These are phyloP conservation scores for Xerocomellus chrysenteron DNA, from an alignment of 768 basidiomycete genomes.

Conservation along the genomic window DNA sequence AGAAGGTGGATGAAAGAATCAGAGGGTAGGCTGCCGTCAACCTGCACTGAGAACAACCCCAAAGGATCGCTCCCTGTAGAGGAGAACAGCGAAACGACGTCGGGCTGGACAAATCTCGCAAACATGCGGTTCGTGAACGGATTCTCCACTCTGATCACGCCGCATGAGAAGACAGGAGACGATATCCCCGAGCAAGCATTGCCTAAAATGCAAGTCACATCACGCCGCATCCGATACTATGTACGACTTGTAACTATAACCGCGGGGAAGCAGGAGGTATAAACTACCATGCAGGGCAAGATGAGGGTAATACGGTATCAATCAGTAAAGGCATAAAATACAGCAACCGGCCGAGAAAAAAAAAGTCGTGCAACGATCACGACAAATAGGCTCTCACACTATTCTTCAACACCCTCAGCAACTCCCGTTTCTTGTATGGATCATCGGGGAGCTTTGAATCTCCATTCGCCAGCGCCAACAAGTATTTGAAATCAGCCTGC, in stretches of 20 bases:
- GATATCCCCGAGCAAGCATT: not conserved
- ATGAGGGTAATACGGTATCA: not conserved
- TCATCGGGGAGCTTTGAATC: slow-evolving; percentile 53
- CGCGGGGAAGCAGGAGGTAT: slow-evolving; percentile 5
- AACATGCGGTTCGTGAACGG: slow-evolving; percentile 43
- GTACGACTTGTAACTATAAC: slow-evolving; percentile 5
- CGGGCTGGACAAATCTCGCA: slow-evolving; percentile 55
- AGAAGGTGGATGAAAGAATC: slow-evolving; percentile 69
- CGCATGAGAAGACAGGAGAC: not conserved
- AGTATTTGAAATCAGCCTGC: slow-evolving; percentile 89
- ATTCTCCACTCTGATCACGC: slow-evolving; percentile 20
- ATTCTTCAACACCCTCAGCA: slow-evolving; percentile 53
- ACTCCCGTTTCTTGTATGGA: slow-evolving; percentile 48
- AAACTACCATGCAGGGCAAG: not conserved
- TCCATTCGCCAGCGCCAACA: slow-evolving; percentile 62
- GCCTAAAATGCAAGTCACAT: slow-evolving; percentile 1
- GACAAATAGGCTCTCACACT: slow-evolving; percentile 32
- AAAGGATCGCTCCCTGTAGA: slow-evolving; percentile 67
- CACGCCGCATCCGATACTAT: not conserved
- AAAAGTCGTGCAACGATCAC: slow-evolving; percentile 7
- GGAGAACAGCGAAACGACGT: slow-evolving; percentile 70
- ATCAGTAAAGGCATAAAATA: slow-evolving; percentile 10
- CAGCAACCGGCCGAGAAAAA: slow-evolving; percentile 5
- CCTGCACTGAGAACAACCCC: slow-evolving; percentile 47
- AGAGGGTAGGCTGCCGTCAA: slow-evolving; percentile 49